These are phyloP conservation scores for Kwoniella mangroviensis DNA, from an alignment of 768 basidiomycete genomes.

Conservation along the genomic window DNA sequence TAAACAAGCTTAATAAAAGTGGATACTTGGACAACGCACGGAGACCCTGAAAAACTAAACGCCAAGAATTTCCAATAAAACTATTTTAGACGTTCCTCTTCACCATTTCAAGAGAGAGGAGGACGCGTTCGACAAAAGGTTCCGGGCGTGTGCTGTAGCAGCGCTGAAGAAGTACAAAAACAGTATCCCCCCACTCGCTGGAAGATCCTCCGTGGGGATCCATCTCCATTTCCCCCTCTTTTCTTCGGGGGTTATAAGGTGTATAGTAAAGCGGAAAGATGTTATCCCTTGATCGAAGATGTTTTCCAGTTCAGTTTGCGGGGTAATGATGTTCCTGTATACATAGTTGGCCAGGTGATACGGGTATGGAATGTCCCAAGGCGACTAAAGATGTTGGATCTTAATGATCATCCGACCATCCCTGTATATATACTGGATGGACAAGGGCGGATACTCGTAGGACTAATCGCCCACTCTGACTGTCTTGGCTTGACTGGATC, in stretches of 20 bases:
- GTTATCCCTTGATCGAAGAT: neutral
- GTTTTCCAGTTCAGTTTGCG: neutral
- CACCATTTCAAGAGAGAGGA: too few relatives aligned
- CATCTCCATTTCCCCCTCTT: neutral
- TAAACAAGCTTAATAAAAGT: constrained; percentile 11
- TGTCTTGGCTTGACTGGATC: too few relatives aligned
- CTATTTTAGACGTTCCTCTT: neutral
- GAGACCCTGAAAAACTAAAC: constrained; percentile 7
- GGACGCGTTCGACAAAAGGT: too few relatives aligned
- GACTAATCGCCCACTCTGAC: too few relatives aligned
- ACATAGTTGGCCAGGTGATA: neutral
- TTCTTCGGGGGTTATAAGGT: neutral
- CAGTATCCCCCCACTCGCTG: too few relatives aligned
- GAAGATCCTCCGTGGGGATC: neutral
- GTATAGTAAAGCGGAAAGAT: constrained; percentile 5
- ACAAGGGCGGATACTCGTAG: neutral
- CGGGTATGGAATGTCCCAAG: neutral
- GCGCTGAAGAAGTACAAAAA: too few relatives aligned
- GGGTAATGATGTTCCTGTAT: constrained; percentile 12
- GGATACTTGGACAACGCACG: neutral
- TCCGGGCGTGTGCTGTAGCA: too few relatives aligned
- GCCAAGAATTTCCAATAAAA: constrained; percentile 6
- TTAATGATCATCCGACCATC: too few relatives aligned
- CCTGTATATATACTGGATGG: neutral
- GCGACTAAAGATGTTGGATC: neutral